These are phyloP conservation scores for Tothia fuscella DNA, from an alignment of 2,329 filamentous ascomycete species.

Conservation along the genomic window DNA sequence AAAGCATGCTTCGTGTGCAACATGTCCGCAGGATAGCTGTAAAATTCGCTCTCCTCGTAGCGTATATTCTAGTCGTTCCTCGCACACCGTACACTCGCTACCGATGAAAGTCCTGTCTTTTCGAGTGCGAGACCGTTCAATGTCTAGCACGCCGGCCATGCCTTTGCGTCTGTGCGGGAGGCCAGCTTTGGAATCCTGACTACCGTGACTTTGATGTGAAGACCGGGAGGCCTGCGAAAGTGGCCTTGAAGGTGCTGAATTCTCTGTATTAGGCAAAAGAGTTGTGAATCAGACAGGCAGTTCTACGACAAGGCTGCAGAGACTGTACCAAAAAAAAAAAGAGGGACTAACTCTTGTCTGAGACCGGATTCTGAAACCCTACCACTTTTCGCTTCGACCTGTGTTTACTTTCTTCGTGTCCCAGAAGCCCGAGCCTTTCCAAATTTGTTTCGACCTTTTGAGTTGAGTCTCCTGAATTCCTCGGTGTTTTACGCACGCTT, in stretches of 20 bases:
- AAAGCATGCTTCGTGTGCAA: conserved; percentile 95
- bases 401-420: conserved; percentile 13
- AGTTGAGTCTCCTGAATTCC: not conserved
- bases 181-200: conserved; percentile 6
- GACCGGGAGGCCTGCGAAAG: not conserved
- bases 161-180: conserved; percentile 24
- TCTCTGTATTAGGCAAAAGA: conserved; percentile 1
- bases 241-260: not conserved
- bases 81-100: conserved; percentile 87
- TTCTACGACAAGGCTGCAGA: conserved; percentile 17
- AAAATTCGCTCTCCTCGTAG: conserved; percentile 86
- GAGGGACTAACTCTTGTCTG: conserved; percentile 21
- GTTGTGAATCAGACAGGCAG: not conserved
- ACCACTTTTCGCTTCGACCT: conserved; percentile 23
- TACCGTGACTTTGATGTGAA: conserved; percentile 1
- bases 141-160: conserved; percentile 56
- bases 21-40: conserved; percentile 93
- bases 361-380: conserved; percentile 22
- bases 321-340: conserved; percentile 14
- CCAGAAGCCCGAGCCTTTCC: conserved; percentile 22
- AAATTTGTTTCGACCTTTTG: conserved; percentile 22
- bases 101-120: conserved; percentile 92
- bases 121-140: conserved; percentile 66
- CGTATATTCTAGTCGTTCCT: conserved; percentile 92
- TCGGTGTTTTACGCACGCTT: conserved; percentile 5